Evolutionary conservation across 1,284 basidiomycete species (phyloP).

Genomic region (Grifola frondosa): DNA sequence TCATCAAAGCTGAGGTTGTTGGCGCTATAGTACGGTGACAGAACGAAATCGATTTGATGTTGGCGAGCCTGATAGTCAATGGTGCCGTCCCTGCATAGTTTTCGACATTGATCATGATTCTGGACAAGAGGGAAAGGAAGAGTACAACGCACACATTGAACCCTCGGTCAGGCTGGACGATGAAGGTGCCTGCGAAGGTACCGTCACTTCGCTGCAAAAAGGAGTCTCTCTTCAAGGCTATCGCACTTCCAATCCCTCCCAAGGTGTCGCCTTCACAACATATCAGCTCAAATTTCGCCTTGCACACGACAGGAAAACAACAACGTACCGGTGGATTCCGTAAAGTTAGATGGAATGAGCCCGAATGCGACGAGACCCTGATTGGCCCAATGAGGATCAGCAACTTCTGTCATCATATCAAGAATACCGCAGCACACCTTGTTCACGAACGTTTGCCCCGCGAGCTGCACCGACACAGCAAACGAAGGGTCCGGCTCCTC

Average conservation of each 20-base stretch:
- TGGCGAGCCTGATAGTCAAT: constrained; percentile 62
- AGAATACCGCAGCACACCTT: constrained; percentile 21
- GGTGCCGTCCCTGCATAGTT: constrained; percentile 41
- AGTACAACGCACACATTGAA: constrained; percentile 37
- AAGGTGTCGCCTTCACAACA: constrained; percentile 33
- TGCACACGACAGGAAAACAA: neutral
- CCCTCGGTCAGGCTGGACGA: constrained; percentile 49
- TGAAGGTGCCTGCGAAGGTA: constrained; percentile 41
- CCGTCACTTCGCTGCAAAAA: constrained; percentile 29
- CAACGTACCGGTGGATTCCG: constrained; percentile 34
- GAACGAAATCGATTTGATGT: constrained; percentile 56
- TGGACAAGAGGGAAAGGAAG: neutral
- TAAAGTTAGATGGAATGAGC: constrained; percentile 37
- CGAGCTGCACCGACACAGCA: constrained; percentile 19
- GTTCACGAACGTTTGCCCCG: constrained; percentile 29
- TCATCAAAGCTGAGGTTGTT: constrained; percentile 47
- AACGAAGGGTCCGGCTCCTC: constrained; percentile 23
- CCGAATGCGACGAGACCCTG: constrained; percentile 40
- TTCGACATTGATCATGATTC: neutral
- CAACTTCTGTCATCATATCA: neutral
- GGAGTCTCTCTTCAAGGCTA: constrained; percentile 32
- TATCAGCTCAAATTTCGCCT: constrained; percentile 7
- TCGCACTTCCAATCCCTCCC: constrained; percentile 39
- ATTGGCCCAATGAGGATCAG: neutral
- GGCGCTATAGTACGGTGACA: constrained; percentile 54